Conservation (phyloP, 352 stramenopile species). For the Phytophthora europaea region DNA sequence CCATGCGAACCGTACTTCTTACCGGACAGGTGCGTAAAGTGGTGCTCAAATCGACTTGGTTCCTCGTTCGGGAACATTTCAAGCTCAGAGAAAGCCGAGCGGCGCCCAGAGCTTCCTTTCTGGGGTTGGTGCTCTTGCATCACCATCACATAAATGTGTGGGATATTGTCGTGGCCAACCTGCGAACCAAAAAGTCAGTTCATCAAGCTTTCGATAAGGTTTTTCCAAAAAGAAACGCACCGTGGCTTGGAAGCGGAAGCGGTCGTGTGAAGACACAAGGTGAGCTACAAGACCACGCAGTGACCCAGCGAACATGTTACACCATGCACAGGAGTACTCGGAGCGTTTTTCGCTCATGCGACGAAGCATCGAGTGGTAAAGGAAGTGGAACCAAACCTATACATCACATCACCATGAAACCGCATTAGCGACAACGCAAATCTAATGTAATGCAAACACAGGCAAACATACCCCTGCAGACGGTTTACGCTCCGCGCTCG, state of each 20-base stretch:
- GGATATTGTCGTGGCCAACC: constrained; percentile 82
- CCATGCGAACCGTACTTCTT: constrained; percentile 51
- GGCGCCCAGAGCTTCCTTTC: constrained; percentile 29
- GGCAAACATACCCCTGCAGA: constrained; percentile 42
- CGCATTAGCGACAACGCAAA: not conserved
- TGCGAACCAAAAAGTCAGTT: constrained; percentile 22
- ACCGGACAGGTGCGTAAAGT: constrained; percentile 71
- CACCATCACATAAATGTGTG: constrained; percentile 87
- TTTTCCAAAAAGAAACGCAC: constrained; percentile 32
- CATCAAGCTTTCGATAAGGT: not conserved
- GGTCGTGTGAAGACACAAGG: constrained; percentile 81
- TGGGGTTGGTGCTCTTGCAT: constrained; percentile 38
- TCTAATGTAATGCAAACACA: not conserved
- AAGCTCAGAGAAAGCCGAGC: constrained; percentile 63
- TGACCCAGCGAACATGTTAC: constrained; percentile 84
- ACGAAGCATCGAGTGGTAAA: constrained; percentile 85
- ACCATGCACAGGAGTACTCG: constrained; percentile 87
- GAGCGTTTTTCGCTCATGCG: constrained; percentile 86
- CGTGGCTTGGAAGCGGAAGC: constrained; percentile 82
- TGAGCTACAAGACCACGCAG: constrained; percentile 79
- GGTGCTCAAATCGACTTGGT: constrained; percentile 67
- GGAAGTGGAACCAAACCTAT: constrained; percentile 87
- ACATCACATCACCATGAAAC: not conserved
- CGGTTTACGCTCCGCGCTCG: constrained; percentile 20
- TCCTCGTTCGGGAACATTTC: constrained; percentile 60